These are phyloP conservation scores for Drechslerella dactyloides DNA, from an alignment of 2,329 filamentous ascomycete genomes.

Conservation along the genomic window DNA sequence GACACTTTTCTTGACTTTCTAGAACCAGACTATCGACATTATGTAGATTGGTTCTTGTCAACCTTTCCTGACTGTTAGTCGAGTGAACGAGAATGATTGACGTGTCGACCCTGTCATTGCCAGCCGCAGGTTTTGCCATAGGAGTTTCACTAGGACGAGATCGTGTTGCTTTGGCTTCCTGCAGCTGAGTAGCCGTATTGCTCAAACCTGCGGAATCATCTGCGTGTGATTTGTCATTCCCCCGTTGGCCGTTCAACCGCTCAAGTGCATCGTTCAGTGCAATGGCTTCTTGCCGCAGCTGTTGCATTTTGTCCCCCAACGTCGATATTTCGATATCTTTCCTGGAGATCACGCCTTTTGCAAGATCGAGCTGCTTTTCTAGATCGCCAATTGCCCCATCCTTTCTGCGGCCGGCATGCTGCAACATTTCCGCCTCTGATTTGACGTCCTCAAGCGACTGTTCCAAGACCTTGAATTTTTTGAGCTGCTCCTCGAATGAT, in stretches of 20 bases:
- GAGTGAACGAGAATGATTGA: background rate
- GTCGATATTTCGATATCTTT: too few species aligned
- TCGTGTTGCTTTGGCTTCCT: background rate
- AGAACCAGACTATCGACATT: background rate
- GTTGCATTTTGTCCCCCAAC: too few species aligned
- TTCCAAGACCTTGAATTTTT: conserved; percentile 7
- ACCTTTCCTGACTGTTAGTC: background rate
- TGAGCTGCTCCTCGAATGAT: conserved; percentile 1
- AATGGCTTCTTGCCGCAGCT: too few species aligned
- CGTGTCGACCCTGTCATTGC: background rate
- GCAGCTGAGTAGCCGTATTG: background rate
- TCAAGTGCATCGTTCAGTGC: too few species aligned
- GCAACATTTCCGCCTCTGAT: background rate
- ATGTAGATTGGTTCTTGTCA: background rate
- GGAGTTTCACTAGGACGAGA: background rate
- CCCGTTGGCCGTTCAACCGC: too few species aligned
- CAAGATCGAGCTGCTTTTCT: background rate
- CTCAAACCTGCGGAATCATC: too few species aligned
- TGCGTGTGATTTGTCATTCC: background rate
- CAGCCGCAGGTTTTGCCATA: background rate
- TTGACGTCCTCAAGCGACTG: background rate
- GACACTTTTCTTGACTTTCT: background rate
- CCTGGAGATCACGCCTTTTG: too few species aligned
- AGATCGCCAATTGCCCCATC: background rate
- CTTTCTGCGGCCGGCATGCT: background rate